These are phyloP conservation scores for Trypanosoma conorhini DNA, from an alignment of 208 protist species.

Conservation along the genomic window DNA sequence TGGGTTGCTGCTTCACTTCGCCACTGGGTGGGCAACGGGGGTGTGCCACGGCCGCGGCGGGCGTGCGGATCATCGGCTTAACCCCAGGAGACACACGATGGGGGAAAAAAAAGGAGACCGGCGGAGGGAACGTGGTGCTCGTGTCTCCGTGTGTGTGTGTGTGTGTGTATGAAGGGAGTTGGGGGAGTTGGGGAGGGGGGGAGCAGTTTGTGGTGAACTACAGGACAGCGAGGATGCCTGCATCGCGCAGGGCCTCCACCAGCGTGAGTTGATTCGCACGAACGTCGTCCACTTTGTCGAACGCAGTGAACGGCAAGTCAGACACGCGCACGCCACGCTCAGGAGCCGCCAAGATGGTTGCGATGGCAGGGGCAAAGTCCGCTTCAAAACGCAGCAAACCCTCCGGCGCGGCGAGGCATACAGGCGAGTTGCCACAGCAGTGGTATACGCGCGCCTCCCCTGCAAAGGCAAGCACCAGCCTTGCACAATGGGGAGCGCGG, in stretches of 20 bases:
- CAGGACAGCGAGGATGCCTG: conserved; percentile 25
- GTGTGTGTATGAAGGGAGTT: neutral
- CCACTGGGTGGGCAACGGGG: too few relatives aligned
- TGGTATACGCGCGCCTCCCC: conserved; percentile 66
- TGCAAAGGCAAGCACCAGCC: conserved; percentile 45
- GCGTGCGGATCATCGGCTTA: too few relatives aligned
- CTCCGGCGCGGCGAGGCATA: conserved; percentile 45
- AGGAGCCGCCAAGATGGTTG: conserved; percentile 45
- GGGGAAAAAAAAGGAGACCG: too few relatives aligned
- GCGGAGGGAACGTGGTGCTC: too few relatives aligned
- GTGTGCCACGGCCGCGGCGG: too few relatives aligned
- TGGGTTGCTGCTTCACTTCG: too few relatives aligned
- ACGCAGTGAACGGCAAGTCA: conserved; percentile 52
- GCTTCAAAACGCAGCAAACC: conserved; percentile 60
- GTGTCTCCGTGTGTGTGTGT: too few relatives aligned
- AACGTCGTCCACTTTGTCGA: conserved; percentile 51
- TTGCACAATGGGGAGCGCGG: conserved; percentile 38
- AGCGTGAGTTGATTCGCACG: conserved; percentile 52
- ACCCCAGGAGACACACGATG: too few relatives aligned
- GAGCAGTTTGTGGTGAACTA: neutral
- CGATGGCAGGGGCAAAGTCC: conserved; percentile 65
- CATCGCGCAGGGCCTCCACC: conserved; percentile 40
- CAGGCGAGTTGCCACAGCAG: conserved; percentile 46
- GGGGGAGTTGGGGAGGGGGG: neutral
- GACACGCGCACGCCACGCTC: conserved; percentile 34